Conservation (phyloP, 1,284 basidiomycete genomes). For the Fistulinella staudtii region DNA sequence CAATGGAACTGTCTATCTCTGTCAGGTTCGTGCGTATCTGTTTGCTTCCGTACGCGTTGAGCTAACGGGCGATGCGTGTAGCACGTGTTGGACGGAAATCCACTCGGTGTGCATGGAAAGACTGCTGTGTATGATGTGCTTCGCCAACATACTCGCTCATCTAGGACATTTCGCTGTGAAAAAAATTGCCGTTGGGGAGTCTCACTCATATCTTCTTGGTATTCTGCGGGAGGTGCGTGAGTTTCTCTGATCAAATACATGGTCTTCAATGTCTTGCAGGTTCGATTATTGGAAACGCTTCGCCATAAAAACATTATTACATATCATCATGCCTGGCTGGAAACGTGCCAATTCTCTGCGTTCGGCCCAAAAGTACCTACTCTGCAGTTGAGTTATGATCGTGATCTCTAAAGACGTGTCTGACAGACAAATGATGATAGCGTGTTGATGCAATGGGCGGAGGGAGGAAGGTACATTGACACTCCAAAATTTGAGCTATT, state of each 20-base stretch:
- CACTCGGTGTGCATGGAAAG: constrained; percentile 46
- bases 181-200: constrained; percentile 91
- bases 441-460: constrained; percentile 92
- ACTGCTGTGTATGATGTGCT: background rate
- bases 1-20: constrained; percentile 84
- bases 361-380: constrained; percentile 84
- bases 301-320: constrained; percentile 91
- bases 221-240: constrained; percentile 71
- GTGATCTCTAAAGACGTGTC: background rate
- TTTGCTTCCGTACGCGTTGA: background rate
- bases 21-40: constrained; percentile 52
- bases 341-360: constrained; percentile 75
- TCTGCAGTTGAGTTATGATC: constrained; percentile 56
- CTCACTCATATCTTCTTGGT: constrained; percentile 75
- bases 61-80: constrained; percentile 27
- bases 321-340: constrained; percentile 95
- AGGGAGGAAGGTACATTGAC: constrained; percentile 64
- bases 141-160: constrained; percentile 16
- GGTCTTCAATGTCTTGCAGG: constrained; percentile 36
- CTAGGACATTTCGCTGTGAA: constrained; percentile 86
- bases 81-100: constrained; percentile 80
- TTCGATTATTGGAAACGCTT: constrained; percentile 80
- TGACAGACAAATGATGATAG: constrained; percentile 36
- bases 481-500: background rate
- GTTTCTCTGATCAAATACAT: background rate